These are phyloP conservation scores for Fusarium sp. DNA, from an alignment of 2,329 filamentous ascomycete species.

Conservation along the genomic window DNA sequence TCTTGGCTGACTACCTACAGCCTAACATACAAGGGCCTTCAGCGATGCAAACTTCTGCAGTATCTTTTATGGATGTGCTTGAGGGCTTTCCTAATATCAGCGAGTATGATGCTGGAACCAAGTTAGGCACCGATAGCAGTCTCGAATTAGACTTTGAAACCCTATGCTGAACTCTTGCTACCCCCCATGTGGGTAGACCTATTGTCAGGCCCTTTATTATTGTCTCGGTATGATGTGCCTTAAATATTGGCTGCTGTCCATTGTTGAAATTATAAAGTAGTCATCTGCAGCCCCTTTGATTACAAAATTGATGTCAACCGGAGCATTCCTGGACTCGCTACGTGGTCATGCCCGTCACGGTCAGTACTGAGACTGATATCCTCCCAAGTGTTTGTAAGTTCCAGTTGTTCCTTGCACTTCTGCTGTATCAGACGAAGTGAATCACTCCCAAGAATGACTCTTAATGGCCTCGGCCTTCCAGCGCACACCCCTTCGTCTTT, in stretches of 20 bases:
- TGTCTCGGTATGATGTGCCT: background rate
- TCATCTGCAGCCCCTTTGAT: background rate
- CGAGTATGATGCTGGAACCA: background rate
- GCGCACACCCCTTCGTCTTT: conserved; percentile 42
- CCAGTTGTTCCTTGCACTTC: conserved; percentile 43
- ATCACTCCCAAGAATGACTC: conserved; percentile 48
- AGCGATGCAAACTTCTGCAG: background rate
- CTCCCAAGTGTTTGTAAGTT: conserved; percentile 40
- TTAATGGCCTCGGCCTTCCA: conserved; percentile 39
- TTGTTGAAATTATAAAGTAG: background rate
- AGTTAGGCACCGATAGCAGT: background rate
- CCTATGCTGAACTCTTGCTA: background rate
- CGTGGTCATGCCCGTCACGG: conserved; percentile 17
- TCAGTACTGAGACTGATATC: conserved; percentile 40
- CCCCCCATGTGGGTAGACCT: background rate
- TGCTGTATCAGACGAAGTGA: conserved; percentile 38
- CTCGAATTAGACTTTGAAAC: background rate
- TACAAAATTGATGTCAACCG: background rate
- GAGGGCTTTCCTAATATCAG: background rate
- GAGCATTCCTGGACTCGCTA: background rate
- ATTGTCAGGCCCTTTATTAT: background rate
- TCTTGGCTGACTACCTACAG: background rate
- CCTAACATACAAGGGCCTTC: background rate
- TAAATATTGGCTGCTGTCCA: background rate
- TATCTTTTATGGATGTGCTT: background rate